These are phyloP conservation scores for Hirschioporus abietinus DNA, from an alignment of 768 basidiomycete species.

Conservation along the genomic window DNA sequence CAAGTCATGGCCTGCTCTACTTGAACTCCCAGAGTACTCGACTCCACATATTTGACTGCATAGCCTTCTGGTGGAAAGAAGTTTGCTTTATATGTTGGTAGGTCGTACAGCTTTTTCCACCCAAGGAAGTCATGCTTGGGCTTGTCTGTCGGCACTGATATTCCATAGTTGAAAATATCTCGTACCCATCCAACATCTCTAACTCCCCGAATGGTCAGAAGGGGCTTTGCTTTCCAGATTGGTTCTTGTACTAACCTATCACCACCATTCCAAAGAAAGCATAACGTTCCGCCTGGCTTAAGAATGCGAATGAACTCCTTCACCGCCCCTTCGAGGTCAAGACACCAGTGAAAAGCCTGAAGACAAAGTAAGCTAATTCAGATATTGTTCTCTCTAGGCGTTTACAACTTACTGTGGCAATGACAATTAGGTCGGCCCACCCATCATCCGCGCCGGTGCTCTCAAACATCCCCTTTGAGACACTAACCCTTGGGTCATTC, in stretches of 20 bases:
- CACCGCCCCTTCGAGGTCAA: constrained; percentile 31
- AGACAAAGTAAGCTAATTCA: not conserved
- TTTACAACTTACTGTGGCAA: constrained; percentile 20
- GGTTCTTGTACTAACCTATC: constrained; percentile 14
- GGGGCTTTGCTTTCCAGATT: not conserved
- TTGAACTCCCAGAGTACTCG: constrained; percentile 25
- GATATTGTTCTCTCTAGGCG: not conserved
- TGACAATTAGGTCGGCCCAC: constrained; percentile 24
- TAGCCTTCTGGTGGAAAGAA: constrained; percentile 26
- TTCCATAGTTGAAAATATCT: constrained; percentile 61
- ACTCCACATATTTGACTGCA: constrained; percentile 20
- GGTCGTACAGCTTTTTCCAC: constrained; percentile 28
- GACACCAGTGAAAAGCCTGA: constrained; percentile 39
- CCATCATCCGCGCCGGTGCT: constrained; percentile 18
- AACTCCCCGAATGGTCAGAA: constrained; percentile 1
- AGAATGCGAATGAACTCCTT: constrained; percentile 35
- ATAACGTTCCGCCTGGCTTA: constrained; percentile 27
- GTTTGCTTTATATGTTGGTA: constrained; percentile 23
- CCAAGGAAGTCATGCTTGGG: constrained; percentile 48
- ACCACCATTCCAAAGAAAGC: constrained; percentile 42
- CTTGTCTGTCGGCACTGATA: constrained; percentile 72
- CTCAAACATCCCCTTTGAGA: constrained; percentile 26
- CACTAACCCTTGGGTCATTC: constrained; percentile 15
- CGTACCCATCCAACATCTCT: constrained; percentile 67
- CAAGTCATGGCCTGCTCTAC: constrained; percentile 34